Evolutionary conservation across 1,139 yeast genomes (phyloP), one percentile per base, ranked within the genome.

Genomic region (Nadsonia starkeyi-henricii): DNA sequence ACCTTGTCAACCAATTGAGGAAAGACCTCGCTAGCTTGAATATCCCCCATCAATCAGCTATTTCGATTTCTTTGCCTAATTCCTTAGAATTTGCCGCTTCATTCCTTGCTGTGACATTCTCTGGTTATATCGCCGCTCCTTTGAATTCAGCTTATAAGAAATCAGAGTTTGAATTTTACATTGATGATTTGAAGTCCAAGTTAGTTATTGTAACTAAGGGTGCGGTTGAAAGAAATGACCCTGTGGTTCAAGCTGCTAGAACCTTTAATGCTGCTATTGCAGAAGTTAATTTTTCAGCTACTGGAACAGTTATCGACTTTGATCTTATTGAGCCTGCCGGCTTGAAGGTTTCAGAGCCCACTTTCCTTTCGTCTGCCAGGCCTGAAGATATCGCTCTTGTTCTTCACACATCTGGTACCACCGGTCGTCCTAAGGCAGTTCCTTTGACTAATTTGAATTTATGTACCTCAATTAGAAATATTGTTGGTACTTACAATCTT

Each of bases 391-490:
- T 76, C 37, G 85, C 85, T 1, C 64, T 80, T 60, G 76, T 80
- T 28, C 65, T 80, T 45, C 85, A 80, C 61, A 80, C 85, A 8
- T 74, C 81, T 47, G 86, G 86, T 44, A 80, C 85, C 15, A 80
- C 85, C 2, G 84, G 85, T 3, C 71, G 79, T 46, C 85, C 85
- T 47, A 80, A 80, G 60, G 80, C 83, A 3, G 85, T 80, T 2
- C 85, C 85, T 2, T 63, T 80, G 58, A 69, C 82, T 41, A 85
- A 80, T 58, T 62, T 67, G 41, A 80, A 80, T 62, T 71, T 80
- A 62, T 71, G 78, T 3, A 70, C 77, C 41, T 75, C 83, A 15
- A 74, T 78, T 62, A 55, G 59, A 41, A 80, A 79, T 65, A 77
- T 80, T 52, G 64, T 73, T 15, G 67, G 69, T 52, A 78, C 85